Evolutionary conservation across 495 filamentous ascomycete genomes (phyloP), one percentile per base, ranked within the genome.

Genomic region (Talaromyces nanjingensis): DNA sequence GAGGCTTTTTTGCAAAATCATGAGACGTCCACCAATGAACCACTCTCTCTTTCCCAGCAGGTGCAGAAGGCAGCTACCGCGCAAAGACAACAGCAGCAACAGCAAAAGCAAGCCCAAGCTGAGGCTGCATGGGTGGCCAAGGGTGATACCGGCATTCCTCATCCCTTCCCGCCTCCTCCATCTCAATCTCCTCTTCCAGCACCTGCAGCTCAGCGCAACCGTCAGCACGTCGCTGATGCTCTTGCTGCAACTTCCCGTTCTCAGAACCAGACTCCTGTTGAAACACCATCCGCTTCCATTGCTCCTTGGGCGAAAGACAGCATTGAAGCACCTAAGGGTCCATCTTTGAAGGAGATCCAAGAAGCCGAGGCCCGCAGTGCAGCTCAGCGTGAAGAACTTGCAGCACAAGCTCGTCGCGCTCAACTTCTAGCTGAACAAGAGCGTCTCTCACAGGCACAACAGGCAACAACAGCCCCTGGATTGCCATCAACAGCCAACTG

Each of bases 311-410:
- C 94, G 5, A 93, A 92, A 72, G 91, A 97, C 65, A 78, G 82
- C 11, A 79, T 84, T 22, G 92, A 92, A 70, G 74, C 85, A 20
- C 85, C 90, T 31, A 97, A 91, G 77, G 92, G 91, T 0, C 94
- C 93, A 3, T 97, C 93, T 62, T 81, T 98, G 62, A 97, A 91
- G 76, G 93, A 98, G 69, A 98, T 98, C 45, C 94, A 98, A 71
- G 94, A 96, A 74, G 85, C 91, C 25, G 94, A 98, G 74, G 93
- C 94, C 39, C 88, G 89, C 68, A 94, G 91, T 70, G 93, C 92
- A n/a, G 93, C 94, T 9, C 89, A 94, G 73, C 87, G 83, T 31
- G 94, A 97, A 68, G 92, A 94, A 66, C 76, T 86, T 34, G 92
- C 90, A 14, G 88, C 90, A 14, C 89, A 92, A 18, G 86, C 87